These are phyloP conservation scores for Chamaenerion angustifolium DNA, from an alignment of 345 rosid genomes.

Conservation along the genomic window DNA sequence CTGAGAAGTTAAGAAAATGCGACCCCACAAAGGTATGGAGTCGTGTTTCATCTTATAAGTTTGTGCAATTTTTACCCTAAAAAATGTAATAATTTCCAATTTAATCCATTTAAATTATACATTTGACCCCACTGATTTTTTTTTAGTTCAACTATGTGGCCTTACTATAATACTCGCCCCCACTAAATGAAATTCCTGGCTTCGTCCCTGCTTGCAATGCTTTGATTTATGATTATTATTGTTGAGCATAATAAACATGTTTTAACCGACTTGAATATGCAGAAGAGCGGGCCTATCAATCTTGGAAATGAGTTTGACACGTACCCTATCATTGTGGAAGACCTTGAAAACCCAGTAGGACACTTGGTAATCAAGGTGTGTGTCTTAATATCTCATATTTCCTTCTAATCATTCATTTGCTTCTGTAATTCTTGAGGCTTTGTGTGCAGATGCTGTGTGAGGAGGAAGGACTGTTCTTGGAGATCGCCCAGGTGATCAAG, in stretches of 20 bases:
- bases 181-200: too few species aligned
- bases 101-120: too few species aligned
- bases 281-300: slow-evolving; percentile 34
- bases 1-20: slow-evolving; percentile 37
- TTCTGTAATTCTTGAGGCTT: background rate
- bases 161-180: too few species aligned
- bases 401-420: background rate
- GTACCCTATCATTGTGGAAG: slow-evolving; percentile 56
- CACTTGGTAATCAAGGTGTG: slow-evolving; percentile 48
- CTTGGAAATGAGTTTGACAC: slow-evolving; percentile 21
- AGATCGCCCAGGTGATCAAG: slow-evolving; percentile 42
- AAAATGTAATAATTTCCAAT: too few species aligned
- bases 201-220: background rate
- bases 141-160: too few species aligned
- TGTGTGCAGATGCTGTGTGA: slow-evolving; percentile 47
- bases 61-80: too few species aligned
- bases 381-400: background rate
- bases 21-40: slow-evolving; percentile 30
- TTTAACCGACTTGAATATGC: slow-evolving; percentile 10
- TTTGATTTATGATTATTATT: background rate
- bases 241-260: background rate
- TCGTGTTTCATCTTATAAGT: too few species aligned
- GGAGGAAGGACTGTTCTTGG: slow-evolving; percentile 33
- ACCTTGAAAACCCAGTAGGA: slow-evolving; percentile 34
- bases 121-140: too few species aligned